Percentiles rank a stretch among this genome's conserved stretches.
Conservation (phyloP, 2,329 filamentous ascomycete genomes). For the Colletotrichum abscissum region DNA sequence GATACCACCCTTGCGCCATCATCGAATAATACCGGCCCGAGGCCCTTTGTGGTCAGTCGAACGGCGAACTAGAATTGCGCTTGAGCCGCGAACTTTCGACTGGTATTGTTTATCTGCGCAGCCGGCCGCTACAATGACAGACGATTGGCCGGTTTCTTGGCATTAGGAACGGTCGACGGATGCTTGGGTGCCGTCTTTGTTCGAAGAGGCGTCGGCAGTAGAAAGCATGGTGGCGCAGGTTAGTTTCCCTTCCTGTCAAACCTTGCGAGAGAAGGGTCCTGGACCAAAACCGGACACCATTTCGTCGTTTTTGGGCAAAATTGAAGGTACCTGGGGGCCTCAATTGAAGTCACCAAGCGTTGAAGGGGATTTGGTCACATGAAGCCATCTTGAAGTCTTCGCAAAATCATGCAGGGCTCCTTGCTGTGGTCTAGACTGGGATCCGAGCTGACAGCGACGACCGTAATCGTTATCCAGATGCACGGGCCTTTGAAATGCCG, state of each 20-base stretch:
- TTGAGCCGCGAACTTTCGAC: not conserved
- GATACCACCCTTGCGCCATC: too few species aligned
- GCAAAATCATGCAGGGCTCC: too few species aligned
- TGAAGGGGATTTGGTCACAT: too few species aligned
- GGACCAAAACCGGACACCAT: too few species aligned
- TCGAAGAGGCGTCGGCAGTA: too few species aligned
- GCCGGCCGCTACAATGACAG: not conserved
- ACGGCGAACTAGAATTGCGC: not conserved
- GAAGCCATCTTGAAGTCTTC: too few species aligned
- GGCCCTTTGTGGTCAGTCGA: not conserved
- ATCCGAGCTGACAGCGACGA: not conserved
- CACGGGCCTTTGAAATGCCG: not conserved
- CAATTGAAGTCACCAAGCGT: too few species aligned
- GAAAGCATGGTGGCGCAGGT: too few species aligned
- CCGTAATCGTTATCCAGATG: not conserved
- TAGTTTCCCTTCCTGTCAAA: too few species aligned
- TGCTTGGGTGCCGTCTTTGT: not conserved
- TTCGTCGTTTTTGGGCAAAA: too few species aligned
- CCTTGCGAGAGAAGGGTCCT: too few species aligned
- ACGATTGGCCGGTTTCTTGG: not conserved
- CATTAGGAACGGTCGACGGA: not conserved
- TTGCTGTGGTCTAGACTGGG: not conserved
- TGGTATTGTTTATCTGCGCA: not conserved
- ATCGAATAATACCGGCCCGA: not conserved
- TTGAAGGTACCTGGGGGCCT: too few species aligned